These are phyloP conservation scores for Wickerhamomyces sp. DNA, from an alignment of 1,139 yeast species.

Conservation along the genomic window DNA sequence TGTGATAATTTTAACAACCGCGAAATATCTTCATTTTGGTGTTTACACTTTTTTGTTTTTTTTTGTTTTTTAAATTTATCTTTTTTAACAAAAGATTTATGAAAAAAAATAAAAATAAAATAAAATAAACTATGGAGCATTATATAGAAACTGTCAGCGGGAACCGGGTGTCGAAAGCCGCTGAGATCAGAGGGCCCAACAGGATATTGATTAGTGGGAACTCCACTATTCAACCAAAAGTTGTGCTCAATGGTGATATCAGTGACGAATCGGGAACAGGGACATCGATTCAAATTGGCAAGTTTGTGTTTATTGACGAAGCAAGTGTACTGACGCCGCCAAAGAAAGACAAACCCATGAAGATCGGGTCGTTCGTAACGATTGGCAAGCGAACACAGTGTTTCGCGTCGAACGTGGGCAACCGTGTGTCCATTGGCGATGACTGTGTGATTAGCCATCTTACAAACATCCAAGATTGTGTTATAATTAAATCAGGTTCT, in stretches of 20 bases:
- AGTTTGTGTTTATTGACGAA: conserved; percentile 38
- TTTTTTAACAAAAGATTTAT: background rate
- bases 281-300: conserved; percentile 51
- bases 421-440: conserved; percentile 48
- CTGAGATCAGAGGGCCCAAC: conserved; percentile 40
- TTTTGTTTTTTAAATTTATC: background rate
- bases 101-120: background rate
- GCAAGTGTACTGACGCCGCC: conserved; percentile 31
- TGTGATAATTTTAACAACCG: too few species aligned
- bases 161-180: conserved; percentile 50
- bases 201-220: conserved; percentile 44
- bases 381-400: conserved; percentile 43
- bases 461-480: conserved; percentile 60
- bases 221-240: conserved; percentile 32
- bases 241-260: conserved; percentile 38
- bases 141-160: conserved; percentile 51
- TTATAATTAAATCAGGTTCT: conserved; percentile 44
- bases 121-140: background rate
- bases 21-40: too few species aligned
- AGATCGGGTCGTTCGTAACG: conserved; percentile 56
- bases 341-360: conserved; percentile 32
- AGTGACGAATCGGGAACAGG: conserved; percentile 34
- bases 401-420: conserved; percentile 50
- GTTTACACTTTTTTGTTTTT: too few species aligned
- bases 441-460: conserved; percentile 37